Conservation (phyloP, 805 yeast species). For the Yarrowia bubula region DNA sequence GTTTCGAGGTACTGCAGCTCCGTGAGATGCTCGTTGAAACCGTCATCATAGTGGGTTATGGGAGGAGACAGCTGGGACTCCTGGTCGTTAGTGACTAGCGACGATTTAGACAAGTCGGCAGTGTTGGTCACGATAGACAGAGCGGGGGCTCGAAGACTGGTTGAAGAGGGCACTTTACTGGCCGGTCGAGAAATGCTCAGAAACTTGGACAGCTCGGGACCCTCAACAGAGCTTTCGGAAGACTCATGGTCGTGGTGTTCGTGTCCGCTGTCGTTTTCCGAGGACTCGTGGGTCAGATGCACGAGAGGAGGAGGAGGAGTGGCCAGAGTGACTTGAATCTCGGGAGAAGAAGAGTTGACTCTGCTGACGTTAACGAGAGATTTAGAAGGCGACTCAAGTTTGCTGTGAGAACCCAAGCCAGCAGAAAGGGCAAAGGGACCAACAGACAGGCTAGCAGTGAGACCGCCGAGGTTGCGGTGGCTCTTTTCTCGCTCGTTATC, state of each 20-base stretch:
- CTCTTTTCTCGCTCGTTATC: slow-evolving; percentile 11
- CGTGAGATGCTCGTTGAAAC: slow-evolving; percentile 14
- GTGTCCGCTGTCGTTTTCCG: slow-evolving; percentile 13
- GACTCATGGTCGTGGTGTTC: slow-evolving; percentile 15
- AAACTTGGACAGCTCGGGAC: slow-evolving; percentile 20
- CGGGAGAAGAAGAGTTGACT: slow-evolving; percentile 3
- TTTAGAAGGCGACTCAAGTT: slow-evolving; percentile 12
- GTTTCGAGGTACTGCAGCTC: slow-evolving; percentile 26
- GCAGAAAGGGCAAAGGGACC: slow-evolving; percentile 1
- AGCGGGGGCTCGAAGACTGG: slow-evolving; percentile 11
- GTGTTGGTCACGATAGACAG: slow-evolving; percentile 1
- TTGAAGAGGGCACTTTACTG: slow-evolving; percentile 4
- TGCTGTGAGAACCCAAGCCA: neutral
- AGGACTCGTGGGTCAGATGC: neutral
- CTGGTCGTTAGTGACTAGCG: neutral
- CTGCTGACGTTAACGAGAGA: slow-evolving; percentile 1
- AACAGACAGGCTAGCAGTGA: neutral
- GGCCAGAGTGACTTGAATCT: slow-evolving; percentile 11
- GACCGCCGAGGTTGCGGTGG: neutral
- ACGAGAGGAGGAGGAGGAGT: slow-evolving; percentile 2
- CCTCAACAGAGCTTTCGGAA: slow-evolving; percentile 14
- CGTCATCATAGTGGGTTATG: slow-evolving; percentile 14
- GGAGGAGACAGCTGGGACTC: neutral
- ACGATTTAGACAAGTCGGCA: neutral
- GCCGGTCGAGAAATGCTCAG: slow-evolving; percentile 7